These are phyloP conservation scores for Phylloporus rhodoxanthus DNA, from an alignment of 768 basidiomycete species.

Conservation along the genomic window DNA sequence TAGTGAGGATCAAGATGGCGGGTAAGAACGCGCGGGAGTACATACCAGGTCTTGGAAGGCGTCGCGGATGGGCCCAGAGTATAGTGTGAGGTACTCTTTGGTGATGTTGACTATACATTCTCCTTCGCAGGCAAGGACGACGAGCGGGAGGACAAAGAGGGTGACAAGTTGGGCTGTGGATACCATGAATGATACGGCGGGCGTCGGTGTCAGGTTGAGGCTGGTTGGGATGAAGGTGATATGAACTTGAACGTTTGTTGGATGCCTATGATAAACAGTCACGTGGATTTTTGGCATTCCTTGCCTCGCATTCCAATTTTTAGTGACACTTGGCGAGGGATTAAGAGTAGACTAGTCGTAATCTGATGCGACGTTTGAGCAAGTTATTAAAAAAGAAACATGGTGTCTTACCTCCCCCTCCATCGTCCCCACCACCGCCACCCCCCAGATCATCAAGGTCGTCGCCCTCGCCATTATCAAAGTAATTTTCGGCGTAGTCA, in stretches of 20 bases:
- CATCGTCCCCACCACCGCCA: slow-evolving; percentile 59
- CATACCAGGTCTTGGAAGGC: slow-evolving; percentile 43
- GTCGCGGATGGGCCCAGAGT: slow-evolving; percentile 36
- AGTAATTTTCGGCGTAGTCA: slow-evolving; percentile 87
- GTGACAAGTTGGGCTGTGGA: slow-evolving; percentile 17
- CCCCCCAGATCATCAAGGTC: slow-evolving; percentile 74
- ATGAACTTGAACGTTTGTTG: slow-evolving; percentile 1
- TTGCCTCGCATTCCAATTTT: background rate
- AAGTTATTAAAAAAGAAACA: background rate
- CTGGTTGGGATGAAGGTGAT: background rate
- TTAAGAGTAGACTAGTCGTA: slow-evolving; percentile 20
- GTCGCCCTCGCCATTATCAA: slow-evolving; percentile 83
- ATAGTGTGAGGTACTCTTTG: slow-evolving; percentile 47
- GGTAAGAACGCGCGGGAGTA: background rate
- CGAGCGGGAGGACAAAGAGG: slow-evolving; percentile 30
- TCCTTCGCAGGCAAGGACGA: slow-evolving; percentile 59
- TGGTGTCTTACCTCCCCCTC: slow-evolving; percentile 44
- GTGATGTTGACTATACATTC: slow-evolving; percentile 62
- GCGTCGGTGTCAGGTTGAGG: slow-evolving; percentile 3
- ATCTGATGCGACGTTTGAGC: slow-evolving; percentile 10
- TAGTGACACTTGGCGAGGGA: background rate
- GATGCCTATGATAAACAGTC: slow-evolving; percentile 5
- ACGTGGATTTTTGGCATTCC: slow-evolving; percentile 17
- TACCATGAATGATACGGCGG: slow-evolving; percentile 17
- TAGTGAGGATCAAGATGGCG: background rate